Percentiles rank a stretch among this genome's conserved stretches.
Evolutionary conservation across 2,329 filamentous ascomycete species (phyloP).

Genomic region (Pyricularia grisea): DNA sequence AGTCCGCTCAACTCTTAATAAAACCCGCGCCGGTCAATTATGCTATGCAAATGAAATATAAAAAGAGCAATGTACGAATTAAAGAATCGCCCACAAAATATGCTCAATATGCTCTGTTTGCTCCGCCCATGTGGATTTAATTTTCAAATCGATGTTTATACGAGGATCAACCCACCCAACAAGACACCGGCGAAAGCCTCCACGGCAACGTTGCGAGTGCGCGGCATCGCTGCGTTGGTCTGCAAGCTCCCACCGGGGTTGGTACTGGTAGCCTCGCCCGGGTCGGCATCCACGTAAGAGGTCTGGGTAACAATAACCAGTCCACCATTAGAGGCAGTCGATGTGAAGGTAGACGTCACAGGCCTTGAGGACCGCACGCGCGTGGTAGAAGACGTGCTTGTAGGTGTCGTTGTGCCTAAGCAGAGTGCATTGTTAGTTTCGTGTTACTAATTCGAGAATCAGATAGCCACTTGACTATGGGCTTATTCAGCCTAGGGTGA

Average conservation of each 20-base stretch:
- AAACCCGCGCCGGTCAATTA: neutral
- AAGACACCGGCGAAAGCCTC: constrained; percentile 10
- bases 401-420: neutral
- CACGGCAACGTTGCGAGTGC: constrained; percentile 1
- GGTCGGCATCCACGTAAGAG: constrained; percentile 33
- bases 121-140: neutral
- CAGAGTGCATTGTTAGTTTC: neutral
- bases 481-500: too few species aligned
- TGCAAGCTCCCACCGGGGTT: constrained; percentile 24
- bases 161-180: constrained; percentile 7
- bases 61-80: neutral
- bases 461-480: neutral
- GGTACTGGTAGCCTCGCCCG: constrained; percentile 18
- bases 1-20: neutral
- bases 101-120: neutral
- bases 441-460: neutral
- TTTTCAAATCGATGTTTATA: neutral
- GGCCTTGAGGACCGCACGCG: constrained; percentile 21
- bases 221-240: constrained; percentile 15
- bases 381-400: constrained; percentile 14
- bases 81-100: constrained; percentile 1
- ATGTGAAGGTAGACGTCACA: constrained; percentile 30
- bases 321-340: constrained; percentile 33
- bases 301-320: constrained; percentile 38
- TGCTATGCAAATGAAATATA: constrained; percentile 10